These are phyloP conservation scores for Alternaria sp. DNA, from an alignment of 2,329 filamentous ascomycete genomes.

Conservation along the genomic window DNA sequence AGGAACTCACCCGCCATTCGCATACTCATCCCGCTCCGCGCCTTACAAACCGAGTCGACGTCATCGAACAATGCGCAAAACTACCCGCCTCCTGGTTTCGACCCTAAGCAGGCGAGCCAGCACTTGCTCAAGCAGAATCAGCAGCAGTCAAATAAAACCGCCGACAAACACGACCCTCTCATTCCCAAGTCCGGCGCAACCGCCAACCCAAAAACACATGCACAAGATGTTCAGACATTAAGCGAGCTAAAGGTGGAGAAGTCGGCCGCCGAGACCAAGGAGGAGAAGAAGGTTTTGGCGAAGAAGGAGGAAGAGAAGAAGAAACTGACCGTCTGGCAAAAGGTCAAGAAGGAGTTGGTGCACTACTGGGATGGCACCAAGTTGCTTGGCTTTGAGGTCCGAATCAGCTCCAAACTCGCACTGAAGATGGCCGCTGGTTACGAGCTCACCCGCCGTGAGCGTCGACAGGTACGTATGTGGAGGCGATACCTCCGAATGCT, in stretches of 20 bases:
- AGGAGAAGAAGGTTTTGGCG: conserved; percentile 64
- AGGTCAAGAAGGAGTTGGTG: conserved; percentile 89
- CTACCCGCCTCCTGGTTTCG: conserved; percentile 87
- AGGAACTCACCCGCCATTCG: conserved; percentile 65
- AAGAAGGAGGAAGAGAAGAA: conserved; percentile 74
- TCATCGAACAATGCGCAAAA: conserved; percentile 58
- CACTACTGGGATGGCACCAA: conserved; percentile 99
- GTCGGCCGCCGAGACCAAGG: conserved; percentile 56
- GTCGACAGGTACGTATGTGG: conserved; percentile 70
- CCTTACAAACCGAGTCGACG: conserved; percentile 66
- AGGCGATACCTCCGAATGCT: background rate
- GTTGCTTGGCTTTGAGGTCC: conserved; percentile 88
- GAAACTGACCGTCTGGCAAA: conserved; percentile 88
- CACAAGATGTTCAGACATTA: conserved; percentile 60
- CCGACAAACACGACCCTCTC: conserved; percentile 44
- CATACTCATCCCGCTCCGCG: conserved; percentile 63
- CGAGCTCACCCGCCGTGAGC: conserved; percentile 91
- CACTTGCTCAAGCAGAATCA: conserved; percentile 66
- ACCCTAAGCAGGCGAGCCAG: conserved; percentile 87
- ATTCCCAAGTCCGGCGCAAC: conserved; percentile 52
- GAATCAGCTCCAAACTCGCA: conserved; percentile 88
- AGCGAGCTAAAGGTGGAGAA: conserved; percentile 71
- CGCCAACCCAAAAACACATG: conserved; percentile 56
- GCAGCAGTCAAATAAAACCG: conserved; percentile 30
- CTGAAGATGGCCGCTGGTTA: conserved; percentile 98